phyloP scores from a whole-genome alignment of 768 basidiomycete genomes.

The Cyclocybe aegerita region DNA sequence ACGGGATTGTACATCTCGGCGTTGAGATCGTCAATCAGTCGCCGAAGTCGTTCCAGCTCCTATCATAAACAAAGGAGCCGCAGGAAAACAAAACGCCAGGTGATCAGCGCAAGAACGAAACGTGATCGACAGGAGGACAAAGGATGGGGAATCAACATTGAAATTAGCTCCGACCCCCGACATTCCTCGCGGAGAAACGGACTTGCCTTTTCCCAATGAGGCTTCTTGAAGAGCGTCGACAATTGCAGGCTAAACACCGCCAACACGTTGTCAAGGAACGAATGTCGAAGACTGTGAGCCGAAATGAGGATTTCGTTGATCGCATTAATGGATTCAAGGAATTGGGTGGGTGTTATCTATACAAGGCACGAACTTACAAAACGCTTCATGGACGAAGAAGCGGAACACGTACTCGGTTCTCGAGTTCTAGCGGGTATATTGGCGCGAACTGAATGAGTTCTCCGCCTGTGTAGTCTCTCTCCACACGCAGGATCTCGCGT shows the following conservation, averaged over 20 bases:
- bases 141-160: too few relatives aligned
- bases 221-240: slow-evolving; percentile 61
- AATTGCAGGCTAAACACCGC: slow-evolving; percentile 81
- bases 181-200: not conserved
- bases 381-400: not conserved
- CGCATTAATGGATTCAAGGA: slow-evolving; percentile 85
- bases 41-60: slow-evolving; percentile 75
- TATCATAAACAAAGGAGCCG: slow-evolving; percentile 26
- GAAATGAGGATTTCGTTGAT: slow-evolving; percentile 88
- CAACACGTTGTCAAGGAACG: slow-evolving; percentile 77
- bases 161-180: too few relatives aligned
- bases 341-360: slow-evolving; percentile 89
- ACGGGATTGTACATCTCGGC: slow-evolving; percentile 74
- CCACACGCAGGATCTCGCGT: slow-evolving; percentile 87
- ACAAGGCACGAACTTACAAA: not conserved
- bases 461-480: slow-evolving; percentile 89
- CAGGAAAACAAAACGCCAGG: slow-evolving; percentile 1
- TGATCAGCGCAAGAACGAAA: not conserved
- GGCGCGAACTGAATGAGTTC: slow-evolving; percentile 90
- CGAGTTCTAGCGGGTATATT: slow-evolving; percentile 88
- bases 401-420: slow-evolving; percentile 72
- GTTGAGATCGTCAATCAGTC: slow-evolving; percentile 69
- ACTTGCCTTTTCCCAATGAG: slow-evolving; percentile 82
- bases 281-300: slow-evolving; percentile 75
- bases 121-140: too few relatives aligned